These are phyloP conservation scores for Kandelia obovata DNA, from an alignment of 345 rosid species.

Conservation along the genomic window DNA sequence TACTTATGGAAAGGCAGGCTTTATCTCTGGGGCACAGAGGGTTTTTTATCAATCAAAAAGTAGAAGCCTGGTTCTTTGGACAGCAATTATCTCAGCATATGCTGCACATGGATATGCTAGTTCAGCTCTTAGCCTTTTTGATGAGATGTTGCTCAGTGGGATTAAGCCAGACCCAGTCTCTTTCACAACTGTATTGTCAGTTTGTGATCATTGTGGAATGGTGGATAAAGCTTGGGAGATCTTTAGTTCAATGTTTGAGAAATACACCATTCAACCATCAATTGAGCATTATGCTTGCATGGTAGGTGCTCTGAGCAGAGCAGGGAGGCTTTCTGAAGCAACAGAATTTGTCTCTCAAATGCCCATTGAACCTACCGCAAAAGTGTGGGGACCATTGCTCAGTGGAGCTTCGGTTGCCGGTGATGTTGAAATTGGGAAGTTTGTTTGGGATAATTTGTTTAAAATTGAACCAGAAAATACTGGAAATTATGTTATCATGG, in stretches of 20 bases:
- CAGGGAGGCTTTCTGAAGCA: slow-evolving; percentile 69
- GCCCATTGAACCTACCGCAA: slow-evolving; percentile 66
- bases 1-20: slow-evolving; percentile 68
- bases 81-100: slow-evolving; percentile 73
- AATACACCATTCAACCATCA: slow-evolving; percentile 48
- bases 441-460: slow-evolving; percentile 54
- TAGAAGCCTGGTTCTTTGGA: slow-evolving; percentile 77
- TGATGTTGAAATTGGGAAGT: slow-evolving; percentile 61
- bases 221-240: slow-evolving; percentile 53
- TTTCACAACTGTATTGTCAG: slow-evolving; percentile 67
- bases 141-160: slow-evolving; percentile 49
- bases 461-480: slow-evolving; percentile 75
- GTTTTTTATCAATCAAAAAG: slow-evolving; percentile 53
- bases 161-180: slow-evolving; percentile 68
- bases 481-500: slow-evolving; percentile 72
- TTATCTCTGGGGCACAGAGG: slow-evolving; percentile 48
- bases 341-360: slow-evolving; percentile 56
- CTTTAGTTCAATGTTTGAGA: slow-evolving; percentile 48
- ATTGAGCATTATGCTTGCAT: slow-evolving; percentile 82
- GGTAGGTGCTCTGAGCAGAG: slow-evolving; percentile 73
- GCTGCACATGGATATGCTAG: slow-evolving; percentile 69
- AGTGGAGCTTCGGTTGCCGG: slow-evolving; percentile 68
- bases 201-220: slow-evolving; percentile 71
- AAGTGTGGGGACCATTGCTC: slow-evolving; percentile 87
- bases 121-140: slow-evolving; percentile 45